Percentiles rank a stretch among this genome's conserved stretches.
Evolutionary conservation across 208 protist genomes (phyloP).

Genomic region (Borovskyia barvae): DNA sequence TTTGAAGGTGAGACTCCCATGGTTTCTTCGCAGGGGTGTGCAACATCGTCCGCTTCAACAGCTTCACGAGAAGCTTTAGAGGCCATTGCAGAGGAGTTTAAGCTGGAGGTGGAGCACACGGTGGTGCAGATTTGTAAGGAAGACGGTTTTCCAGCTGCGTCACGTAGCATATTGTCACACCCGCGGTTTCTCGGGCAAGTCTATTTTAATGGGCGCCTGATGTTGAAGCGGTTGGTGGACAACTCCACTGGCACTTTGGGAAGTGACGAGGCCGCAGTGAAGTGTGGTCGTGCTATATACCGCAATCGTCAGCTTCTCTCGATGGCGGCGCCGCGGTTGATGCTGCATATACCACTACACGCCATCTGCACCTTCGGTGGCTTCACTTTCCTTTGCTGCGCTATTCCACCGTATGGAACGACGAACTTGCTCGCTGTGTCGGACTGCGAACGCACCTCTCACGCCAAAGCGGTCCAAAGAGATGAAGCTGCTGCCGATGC

Average conservation of each 20-base stretch:
- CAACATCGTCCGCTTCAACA: neutral
- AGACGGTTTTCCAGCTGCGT: constrained; percentile 23
- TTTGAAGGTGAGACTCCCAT: neutral
- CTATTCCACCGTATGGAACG: constrained; percentile 52
- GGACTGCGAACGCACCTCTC: constrained; percentile 21
- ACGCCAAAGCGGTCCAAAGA: neutral
- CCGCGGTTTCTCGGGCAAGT: constrained; percentile 12
- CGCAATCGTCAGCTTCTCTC: constrained; percentile 37
- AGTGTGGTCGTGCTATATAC: constrained; percentile 19
- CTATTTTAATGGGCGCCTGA: constrained; percentile 44
- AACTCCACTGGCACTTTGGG: constrained; percentile 35
- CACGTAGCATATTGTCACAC: constrained; percentile 22
- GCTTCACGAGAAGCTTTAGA: constrained; percentile 1
- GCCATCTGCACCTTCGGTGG: constrained; percentile 61
- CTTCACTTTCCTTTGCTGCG: constrained; percentile 42
- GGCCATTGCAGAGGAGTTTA: constrained; percentile 34
- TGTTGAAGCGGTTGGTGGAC: constrained; percentile 57
- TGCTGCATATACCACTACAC: constrained; percentile 52
- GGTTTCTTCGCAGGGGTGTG: neutral
- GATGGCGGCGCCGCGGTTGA: constrained; percentile 33
- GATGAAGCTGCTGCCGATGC: neutral
- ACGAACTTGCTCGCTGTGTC: constrained; percentile 10
- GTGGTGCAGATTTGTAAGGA: constrained; percentile 42
- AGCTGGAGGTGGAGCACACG: constrained; percentile 19
- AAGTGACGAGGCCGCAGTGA: constrained; percentile 41